A percentile compares a stretch with the other conserved stretches of the same genome.
phyloP scores from a whole-genome alignment of 2,329 filamentous ascomycete species.

The Microcyclospora tardicrescens region DNA sequence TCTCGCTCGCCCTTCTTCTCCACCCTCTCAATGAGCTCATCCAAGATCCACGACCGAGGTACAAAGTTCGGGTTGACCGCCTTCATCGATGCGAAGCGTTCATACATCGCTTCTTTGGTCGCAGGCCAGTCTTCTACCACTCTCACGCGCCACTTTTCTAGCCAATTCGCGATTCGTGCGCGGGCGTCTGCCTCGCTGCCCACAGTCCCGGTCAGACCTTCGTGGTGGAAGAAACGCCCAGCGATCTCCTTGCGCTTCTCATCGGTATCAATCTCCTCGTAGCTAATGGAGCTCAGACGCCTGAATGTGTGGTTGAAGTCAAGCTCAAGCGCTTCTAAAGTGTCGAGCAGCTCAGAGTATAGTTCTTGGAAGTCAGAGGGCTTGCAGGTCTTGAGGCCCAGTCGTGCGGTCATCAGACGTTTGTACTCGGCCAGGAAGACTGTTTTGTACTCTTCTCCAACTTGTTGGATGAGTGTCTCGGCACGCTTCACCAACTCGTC shows the following conservation, averaged over 20 bases:
- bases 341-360: slow-evolving; percentile 72
- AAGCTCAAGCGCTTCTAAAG: slow-evolving; percentile 65
- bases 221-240: slow-evolving; percentile 64
- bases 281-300: slow-evolving; percentile 51
- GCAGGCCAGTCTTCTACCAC: slow-evolving; percentile 64
- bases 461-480: slow-evolving; percentile 67
- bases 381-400: slow-evolving; percentile 60
- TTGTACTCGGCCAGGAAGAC: slow-evolving; percentile 87
- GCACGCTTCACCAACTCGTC: slow-evolving; percentile 63
- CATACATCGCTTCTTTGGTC: slow-evolving; percentile 40
- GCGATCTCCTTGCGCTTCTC: slow-evolving; percentile 53
- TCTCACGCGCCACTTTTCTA: slow-evolving; percentile 62
- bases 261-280: slow-evolving; percentile 52
- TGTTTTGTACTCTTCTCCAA: slow-evolving; percentile 76
- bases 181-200: slow-evolving; percentile 52
- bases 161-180: slow-evolving; percentile 60
- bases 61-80: slow-evolving; percentile 85
- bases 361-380: slow-evolving; percentile 66
- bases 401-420: slow-evolving; percentile 61
- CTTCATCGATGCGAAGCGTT: slow-evolving; percentile 64
- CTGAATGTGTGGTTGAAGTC: slow-evolving; percentile 96
- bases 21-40: slow-evolving; percentile 81
- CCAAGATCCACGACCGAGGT: slow-evolving; percentile 79
- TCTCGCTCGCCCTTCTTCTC: slow-evolving; percentile 73
- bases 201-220: slow-evolving; percentile 48